phyloP scores from a whole-genome alignment of 2,329 filamentous ascomycete species.

The Gnomoniopsis smithogilvyi region DNA sequence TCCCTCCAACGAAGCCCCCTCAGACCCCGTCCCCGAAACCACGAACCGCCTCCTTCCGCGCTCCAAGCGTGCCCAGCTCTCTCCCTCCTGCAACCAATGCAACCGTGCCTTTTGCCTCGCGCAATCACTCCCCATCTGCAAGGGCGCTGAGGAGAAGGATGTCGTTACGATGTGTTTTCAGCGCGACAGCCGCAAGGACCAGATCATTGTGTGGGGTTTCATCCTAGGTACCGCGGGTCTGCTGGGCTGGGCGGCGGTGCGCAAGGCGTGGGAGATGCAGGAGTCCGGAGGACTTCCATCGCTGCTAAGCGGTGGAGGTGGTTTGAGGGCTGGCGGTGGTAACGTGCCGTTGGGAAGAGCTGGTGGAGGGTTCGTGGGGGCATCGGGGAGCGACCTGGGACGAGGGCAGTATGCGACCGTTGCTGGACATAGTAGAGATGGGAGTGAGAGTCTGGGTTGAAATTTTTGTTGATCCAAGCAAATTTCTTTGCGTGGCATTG shows the following conservation, averaged over 20 bases:
- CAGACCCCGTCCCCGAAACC: conserved; percentile 15
- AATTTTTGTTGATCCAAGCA: background rate
- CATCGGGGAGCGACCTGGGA: conserved; percentile 9
- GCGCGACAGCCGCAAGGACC: conserved; percentile 64
- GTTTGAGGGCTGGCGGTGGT: conserved; percentile 13
- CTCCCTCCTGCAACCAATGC: conserved; percentile 54
- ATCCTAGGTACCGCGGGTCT: conserved; percentile 56
- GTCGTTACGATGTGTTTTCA: conserved; percentile 63
- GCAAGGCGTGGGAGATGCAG: conserved; percentile 43
- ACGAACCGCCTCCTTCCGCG: conserved; percentile 15
- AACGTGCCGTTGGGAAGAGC: background rate
- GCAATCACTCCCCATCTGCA: conserved; percentile 60
- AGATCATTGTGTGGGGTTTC: conserved; percentile 64
- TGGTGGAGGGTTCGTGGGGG: background rate
- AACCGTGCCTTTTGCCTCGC: conserved; percentile 63
- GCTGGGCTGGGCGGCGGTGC: conserved; percentile 57
- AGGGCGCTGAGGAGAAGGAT: conserved; percentile 58
- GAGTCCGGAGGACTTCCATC: conserved; percentile 19
- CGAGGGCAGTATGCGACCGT: conserved; percentile 28
- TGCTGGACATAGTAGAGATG: conserved; percentile 15
- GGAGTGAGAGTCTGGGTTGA: conserved; percentile 5
- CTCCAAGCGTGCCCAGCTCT: conserved; percentile 33
- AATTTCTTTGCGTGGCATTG: no score
- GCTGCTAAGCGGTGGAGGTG: conserved; percentile 12
- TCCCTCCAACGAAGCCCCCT: conserved; percentile 15